A percentile compares a stretch with the other conserved stretches of the same genome.
phyloP scores from a whole-genome alignment of 2,329 filamentous ascomycete species.

The Aureobasidium sp. region DNA sequence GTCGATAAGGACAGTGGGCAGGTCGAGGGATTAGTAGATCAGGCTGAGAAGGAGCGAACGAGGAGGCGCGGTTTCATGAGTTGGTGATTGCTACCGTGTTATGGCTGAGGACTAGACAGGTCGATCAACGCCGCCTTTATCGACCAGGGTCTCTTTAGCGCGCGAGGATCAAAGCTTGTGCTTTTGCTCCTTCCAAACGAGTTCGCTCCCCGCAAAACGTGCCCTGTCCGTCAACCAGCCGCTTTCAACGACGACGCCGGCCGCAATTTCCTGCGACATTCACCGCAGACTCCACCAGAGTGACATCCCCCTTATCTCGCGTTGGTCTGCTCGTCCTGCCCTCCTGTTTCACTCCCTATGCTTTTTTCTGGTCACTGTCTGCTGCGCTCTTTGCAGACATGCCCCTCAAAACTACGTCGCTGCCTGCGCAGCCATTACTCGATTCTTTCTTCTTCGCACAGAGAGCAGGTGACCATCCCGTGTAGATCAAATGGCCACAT shows the following conservation, averaged over 20 bases:
- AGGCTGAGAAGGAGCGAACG: not conserved
- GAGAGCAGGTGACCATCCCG: constrained; percentile 27
- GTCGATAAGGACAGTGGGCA: not conserved
- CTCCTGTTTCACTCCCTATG: not conserved
- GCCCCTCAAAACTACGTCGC: not conserved
- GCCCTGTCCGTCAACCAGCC: not conserved
- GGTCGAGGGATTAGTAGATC: not conserved
- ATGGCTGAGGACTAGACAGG: not conserved
- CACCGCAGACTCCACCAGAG: not conserved
- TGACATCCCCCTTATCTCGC: not conserved
- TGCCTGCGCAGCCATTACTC: not conserved
- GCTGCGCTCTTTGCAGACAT: not conserved
- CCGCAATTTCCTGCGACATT: not conserved
- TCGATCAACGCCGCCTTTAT: not conserved
- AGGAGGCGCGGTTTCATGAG: not conserved
- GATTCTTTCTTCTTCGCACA: constrained; percentile 13
- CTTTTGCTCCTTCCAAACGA: not conserved
- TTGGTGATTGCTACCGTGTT: not conserved
- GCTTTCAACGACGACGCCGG: not conserved
- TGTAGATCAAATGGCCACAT: constrained; percentile 36
- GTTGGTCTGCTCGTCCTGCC: not conserved
- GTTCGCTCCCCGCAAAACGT: not conserved
- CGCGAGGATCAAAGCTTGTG: not conserved
- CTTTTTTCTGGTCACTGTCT: not conserved
- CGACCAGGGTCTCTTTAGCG: not conserved